These are phyloP conservation scores for Ustilago loliicola DNA, from an alignment of 1,284 basidiomycete species.

Conservation along the genomic window DNA sequence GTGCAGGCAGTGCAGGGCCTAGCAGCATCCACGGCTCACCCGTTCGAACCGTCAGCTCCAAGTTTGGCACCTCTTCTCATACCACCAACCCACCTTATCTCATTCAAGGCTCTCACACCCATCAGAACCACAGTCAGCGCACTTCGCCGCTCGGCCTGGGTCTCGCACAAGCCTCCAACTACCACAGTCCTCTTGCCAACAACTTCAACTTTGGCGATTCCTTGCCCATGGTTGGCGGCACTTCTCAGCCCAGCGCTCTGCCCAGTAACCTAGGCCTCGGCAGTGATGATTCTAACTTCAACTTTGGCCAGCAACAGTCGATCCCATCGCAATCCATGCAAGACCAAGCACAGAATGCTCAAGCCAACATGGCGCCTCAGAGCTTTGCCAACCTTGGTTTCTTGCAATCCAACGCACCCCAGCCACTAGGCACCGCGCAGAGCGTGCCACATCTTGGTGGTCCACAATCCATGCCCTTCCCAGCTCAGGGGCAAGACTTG, in stretches of 20 bases:
- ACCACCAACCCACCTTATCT: slow-evolving; percentile 51
- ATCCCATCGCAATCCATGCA: slow-evolving; percentile 36
- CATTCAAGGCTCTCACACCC: slow-evolving; percentile 43
- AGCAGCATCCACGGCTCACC: slow-evolving; percentile 58
- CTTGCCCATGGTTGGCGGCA: slow-evolving; percentile 16
- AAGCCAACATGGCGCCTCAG: slow-evolving; percentile 39
- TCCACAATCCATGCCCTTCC: slow-evolving; percentile 63
- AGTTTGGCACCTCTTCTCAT: slow-evolving; percentile 46
- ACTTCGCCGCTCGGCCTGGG: slow-evolving; percentile 51
- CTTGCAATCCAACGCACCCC: slow-evolving; percentile 42
- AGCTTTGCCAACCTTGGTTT: slow-evolving; percentile 49
- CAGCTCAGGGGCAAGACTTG: slow-evolving; percentile 34
- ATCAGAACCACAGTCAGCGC: slow-evolving; percentile 53
- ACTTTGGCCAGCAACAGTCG: slow-evolving; percentile 21
- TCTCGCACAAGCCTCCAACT: slow-evolving; percentile 31
- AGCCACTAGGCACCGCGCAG: slow-evolving; percentile 51
- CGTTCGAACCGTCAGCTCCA: slow-evolving; percentile 52
- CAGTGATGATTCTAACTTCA: slow-evolving; percentile 18
- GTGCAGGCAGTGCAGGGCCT: slow-evolving; percentile 53
- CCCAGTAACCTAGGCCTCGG: slow-evolving; percentile 38
- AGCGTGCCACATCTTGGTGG: slow-evolving; percentile 59
- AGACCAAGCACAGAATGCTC: slow-evolving; percentile 49
- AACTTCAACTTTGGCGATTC: slow-evolving; percentile 50
- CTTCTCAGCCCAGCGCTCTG: slow-evolving; percentile 27
- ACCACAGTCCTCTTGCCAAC: slow-evolving; percentile 44